Evolutionary conservation across 2,329 filamentous ascomycete species (phyloP).

Genomic region (Fusarium brevicatenulatum): DNA sequence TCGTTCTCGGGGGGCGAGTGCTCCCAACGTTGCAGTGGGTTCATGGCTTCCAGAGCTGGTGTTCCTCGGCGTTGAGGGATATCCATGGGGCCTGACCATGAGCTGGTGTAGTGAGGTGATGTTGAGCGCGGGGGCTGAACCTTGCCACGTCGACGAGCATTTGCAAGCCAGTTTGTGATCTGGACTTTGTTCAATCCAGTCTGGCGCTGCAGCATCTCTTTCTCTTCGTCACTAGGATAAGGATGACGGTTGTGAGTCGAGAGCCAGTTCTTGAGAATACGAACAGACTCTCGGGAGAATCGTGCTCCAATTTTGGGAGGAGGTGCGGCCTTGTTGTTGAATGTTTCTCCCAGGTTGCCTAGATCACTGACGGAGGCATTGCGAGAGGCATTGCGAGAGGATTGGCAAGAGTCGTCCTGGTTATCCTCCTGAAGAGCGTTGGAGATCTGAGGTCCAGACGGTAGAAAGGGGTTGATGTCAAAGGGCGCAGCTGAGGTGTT

Average conservation of each 20-base stretch:
- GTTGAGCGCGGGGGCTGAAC: conserved; percentile 73
- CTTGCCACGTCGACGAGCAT: conserved; percentile 85
- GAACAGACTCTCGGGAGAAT: conserved; percentile 83
- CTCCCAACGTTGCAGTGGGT: conserved; percentile 68
- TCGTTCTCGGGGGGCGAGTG: conserved; percentile 70
- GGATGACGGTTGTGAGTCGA: conserved; percentile 82
- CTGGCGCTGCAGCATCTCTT: conserved; percentile 78
- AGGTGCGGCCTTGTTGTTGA: conserved; percentile 45
- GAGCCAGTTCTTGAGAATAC: conserved; percentile 86
- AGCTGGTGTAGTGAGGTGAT: conserved; percentile 73
- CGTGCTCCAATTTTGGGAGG: conserved; percentile 75
- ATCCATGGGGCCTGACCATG: conserved; percentile 72
- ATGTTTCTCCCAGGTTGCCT: conserved; percentile 39
- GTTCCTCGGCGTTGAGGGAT: conserved; percentile 73
- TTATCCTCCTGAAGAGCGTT: conserved; percentile 46
- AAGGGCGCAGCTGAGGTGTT: conserved; percentile 52
- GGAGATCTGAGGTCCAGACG: conserved; percentile 56
- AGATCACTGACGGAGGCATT: conserved; percentile 45
- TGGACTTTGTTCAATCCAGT: conserved; percentile 86
- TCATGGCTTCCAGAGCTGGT: conserved; percentile 64
- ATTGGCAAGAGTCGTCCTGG: conserved; percentile 39
- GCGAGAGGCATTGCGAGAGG: conserved; percentile 41
- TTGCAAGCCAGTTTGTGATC: conserved; percentile 92
- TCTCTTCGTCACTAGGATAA: conserved; percentile 89
- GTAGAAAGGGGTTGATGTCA: conserved; percentile 58